These are phyloP conservation scores for Cladophialophora chaetospira DNA, from an alignment of 2,329 filamentous ascomycete genomes.

Conservation along the genomic window DNA sequence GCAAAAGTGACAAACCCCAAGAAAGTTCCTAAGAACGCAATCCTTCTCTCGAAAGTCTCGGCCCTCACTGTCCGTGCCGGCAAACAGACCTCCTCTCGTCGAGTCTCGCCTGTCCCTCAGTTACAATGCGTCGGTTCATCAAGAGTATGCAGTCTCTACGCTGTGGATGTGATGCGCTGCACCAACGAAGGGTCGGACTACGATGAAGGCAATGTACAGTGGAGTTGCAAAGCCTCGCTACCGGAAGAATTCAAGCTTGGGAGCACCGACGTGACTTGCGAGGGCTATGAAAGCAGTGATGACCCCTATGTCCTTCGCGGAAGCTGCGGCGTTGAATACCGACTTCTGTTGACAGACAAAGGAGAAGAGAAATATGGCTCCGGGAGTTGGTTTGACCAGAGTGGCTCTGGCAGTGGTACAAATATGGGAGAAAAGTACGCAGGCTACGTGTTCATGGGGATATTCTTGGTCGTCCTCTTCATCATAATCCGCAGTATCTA, in stretches of 20 bases:
- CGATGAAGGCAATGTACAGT: slow-evolving; percentile 78
- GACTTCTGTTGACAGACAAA: slow-evolving; percentile 72
- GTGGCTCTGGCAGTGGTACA: slow-evolving; percentile 16
- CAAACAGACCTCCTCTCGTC: slow-evolving; percentile 71
- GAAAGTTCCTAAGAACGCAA: slow-evolving; percentile 47
- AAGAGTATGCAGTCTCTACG: slow-evolving; percentile 67
- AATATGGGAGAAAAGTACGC: slow-evolving; percentile 27
- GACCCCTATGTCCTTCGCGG: slow-evolving; percentile 89
- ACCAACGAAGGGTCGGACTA: slow-evolving; percentile 82
- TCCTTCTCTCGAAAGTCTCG: slow-evolving; percentile 68
- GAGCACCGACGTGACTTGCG: slow-evolving; percentile 85
- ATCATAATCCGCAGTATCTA: slow-evolving; percentile 34
- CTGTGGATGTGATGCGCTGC: slow-evolving; percentile 83
- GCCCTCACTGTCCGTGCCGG: slow-evolving; percentile 74
- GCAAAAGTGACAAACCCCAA: slow-evolving; percentile 35
- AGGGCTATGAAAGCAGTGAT: slow-evolving; percentile 75
- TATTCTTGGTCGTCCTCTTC: slow-evolving; percentile 38
- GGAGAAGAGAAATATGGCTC: slow-evolving; percentile 71
- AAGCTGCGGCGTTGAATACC: slow-evolving; percentile 90
- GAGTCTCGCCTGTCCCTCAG: slow-evolving; percentile 75
- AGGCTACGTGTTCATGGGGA: slow-evolving; percentile 38
- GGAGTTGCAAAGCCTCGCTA: slow-evolving; percentile 75
- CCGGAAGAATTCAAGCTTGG: slow-evolving; percentile 72
- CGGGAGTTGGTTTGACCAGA: slow-evolving; percentile 38
- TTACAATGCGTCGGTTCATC: slow-evolving; percentile 72